A percentile compares a stretch with the other conserved stretches of the same genome.
These are phyloP conservation scores for Paraphaeosphaeria sporulosa DNA, from an alignment of 2,329 filamentous ascomycete genomes.

Conservation along the genomic window DNA sequence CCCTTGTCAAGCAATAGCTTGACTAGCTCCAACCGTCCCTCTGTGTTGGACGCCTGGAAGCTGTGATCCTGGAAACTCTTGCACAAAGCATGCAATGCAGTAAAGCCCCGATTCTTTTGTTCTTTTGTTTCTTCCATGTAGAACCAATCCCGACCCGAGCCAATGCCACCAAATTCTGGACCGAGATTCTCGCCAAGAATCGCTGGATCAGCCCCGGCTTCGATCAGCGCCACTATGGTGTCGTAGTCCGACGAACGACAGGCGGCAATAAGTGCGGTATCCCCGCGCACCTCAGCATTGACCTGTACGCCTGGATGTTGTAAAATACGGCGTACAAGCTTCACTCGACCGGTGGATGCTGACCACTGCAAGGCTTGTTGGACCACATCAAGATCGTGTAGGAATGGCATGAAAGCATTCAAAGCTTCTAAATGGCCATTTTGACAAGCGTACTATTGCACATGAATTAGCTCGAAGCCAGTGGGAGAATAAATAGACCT, in stretches of 20 bases:
- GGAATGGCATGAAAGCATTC: conserved; percentile 19
- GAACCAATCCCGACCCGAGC: neutral
- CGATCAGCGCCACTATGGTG: conserved; percentile 17
- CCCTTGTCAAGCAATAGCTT: conserved; percentile 13
- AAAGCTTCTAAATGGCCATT: conserved; percentile 21
- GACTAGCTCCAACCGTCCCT: conserved; percentile 2
- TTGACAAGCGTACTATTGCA: conserved; percentile 19
- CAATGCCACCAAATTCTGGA: conserved; percentile 9
- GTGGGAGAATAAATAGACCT: neutral
- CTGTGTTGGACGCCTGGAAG: neutral
- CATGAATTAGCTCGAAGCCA: neutral
- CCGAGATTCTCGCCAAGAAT: conserved; percentile 7
- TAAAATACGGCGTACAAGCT: conserved; percentile 39
- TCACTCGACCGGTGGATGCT: conserved; percentile 17
- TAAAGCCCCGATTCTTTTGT: neutral
- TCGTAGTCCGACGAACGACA: conserved; percentile 13
- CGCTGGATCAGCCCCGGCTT: conserved; percentile 20
- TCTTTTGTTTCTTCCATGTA: neutral
- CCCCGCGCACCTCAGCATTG: conserved; percentile 29
- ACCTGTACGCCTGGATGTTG: conserved; percentile 42
- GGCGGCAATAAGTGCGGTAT: conserved; percentile 30
- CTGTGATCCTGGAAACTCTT: neutral
- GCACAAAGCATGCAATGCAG: conserved; percentile 15
- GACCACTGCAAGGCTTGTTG: conserved; percentile 40
- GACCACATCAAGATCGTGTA: conserved; percentile 33